phyloP scores from a whole-genome alignment of 208 protist species.

The Endotrypanum monterogeii region DNA sequence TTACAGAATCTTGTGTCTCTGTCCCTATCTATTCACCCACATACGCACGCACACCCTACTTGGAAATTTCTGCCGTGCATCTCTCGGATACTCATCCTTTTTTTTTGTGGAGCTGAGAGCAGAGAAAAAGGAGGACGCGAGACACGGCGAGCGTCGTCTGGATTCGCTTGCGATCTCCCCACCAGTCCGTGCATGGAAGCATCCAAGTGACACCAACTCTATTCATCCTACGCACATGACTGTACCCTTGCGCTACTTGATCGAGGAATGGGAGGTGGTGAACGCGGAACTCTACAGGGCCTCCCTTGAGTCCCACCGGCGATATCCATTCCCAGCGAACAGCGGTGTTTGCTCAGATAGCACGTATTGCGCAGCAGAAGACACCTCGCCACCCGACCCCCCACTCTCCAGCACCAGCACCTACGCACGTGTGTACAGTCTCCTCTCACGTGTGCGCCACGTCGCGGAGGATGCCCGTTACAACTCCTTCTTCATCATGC shows the following conservation, averaged over 20 bases:
- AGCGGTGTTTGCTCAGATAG: not conserved
- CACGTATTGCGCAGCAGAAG: not conserved
- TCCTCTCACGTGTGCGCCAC: slow-evolving; percentile 25
- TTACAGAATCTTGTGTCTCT: not conserved
- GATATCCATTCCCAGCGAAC: slow-evolving; percentile 25
- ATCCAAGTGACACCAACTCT: not conserved
- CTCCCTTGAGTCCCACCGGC: slow-evolving; percentile 23
- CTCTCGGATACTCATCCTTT: not conserved
- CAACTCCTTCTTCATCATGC: slow-evolving; percentile 34
- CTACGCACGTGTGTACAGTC: slow-evolving; percentile 29
- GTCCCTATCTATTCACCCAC: slow-evolving; percentile 1
- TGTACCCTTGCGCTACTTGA: slow-evolving; percentile 17
- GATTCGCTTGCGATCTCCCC: not conserved
- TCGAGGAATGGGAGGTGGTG: slow-evolving; percentile 33
- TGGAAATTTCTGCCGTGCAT: too few species aligned
- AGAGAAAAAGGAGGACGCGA: not conserved
- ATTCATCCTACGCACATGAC: slow-evolving; percentile 12
- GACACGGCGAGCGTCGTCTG: not conserved
- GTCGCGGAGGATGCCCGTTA: slow-evolving; percentile 33
- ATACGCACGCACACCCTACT: not conserved
- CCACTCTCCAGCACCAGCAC: slow-evolving; percentile 20
- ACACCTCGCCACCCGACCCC: not conserved
- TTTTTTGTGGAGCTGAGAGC: slow-evolving; percentile 10
- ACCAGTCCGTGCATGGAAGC: not conserved
- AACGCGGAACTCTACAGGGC: slow-evolving; percentile 21